A percentile compares a stretch with the other conserved stretches of the same genome.
phyloP scores from a whole-genome alignment of 2,329 filamentous ascomycete genomes.

The Colletotrichum cordylinicola region DNA sequence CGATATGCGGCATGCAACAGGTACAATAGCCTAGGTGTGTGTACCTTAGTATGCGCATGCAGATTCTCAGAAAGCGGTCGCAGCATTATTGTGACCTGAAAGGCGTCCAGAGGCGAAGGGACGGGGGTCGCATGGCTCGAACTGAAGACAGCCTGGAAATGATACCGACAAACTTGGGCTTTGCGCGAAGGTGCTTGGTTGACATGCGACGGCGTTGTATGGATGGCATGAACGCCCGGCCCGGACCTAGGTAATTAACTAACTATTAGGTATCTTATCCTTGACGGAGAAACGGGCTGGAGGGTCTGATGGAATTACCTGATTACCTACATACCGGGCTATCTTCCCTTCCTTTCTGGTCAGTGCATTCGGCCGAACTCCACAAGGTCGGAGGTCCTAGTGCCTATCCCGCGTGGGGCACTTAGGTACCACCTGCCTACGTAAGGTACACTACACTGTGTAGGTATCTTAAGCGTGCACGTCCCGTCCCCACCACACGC shows the following conservation, averaged over 20 bases:
- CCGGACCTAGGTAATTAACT: too few species aligned
- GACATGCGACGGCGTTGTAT: background rate
- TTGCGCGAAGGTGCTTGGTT: background rate
- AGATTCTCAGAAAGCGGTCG: background rate
- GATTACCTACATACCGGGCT: too few species aligned
- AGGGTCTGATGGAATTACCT: too few species aligned
- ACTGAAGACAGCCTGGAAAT: background rate
- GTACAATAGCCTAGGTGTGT: background rate
- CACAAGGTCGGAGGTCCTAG: too few species aligned
- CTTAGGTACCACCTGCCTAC: background rate
- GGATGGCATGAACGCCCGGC: background rate
- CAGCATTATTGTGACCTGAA: background rate
- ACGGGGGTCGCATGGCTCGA: background rate
- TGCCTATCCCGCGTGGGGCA: background rate
- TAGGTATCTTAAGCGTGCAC: background rate
- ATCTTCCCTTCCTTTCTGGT: background rate
- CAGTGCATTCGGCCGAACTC: conserved; percentile 5
- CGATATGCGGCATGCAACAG: conserved; percentile 10
- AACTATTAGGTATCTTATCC: background rate
- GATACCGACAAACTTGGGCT: background rate
- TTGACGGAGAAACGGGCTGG: background rate
- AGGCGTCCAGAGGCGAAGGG: background rate
- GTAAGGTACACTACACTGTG: background rate
- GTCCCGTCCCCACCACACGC: background rate
- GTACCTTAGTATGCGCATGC: background rate